A percentile compares a stretch with the other conserved stretches of the same genome.
Evolutionary conservation across 148 eudicot genomes (phyloP).

Genomic region (Rhododendron ovatum): DNA sequence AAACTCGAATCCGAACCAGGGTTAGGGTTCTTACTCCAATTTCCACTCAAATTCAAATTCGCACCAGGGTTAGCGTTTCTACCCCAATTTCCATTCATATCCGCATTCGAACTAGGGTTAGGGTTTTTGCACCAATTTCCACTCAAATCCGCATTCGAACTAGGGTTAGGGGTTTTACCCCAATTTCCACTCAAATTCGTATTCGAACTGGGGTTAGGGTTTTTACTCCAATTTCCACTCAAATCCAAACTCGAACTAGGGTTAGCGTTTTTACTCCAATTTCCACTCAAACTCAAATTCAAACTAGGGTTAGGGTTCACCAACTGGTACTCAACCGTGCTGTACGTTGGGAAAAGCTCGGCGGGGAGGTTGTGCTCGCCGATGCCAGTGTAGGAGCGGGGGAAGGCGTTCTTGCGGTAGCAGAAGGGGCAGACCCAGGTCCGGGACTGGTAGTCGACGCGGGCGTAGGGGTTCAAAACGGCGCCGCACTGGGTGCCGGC

Average conservation of each 20-base stretch:
- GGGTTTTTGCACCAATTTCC: constrained; percentile 18
- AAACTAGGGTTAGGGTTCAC: constrained; percentile 16
- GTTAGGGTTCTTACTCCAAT: constrained; percentile 18
- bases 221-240: constrained; percentile 13
- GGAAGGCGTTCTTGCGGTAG: constrained; percentile 53
- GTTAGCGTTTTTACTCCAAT: constrained; percentile 20
- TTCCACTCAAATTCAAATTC: constrained; percentile 7
- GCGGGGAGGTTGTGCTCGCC: constrained; percentile 85
- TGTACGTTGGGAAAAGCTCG: constrained; percentile 86
- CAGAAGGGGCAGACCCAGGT: constrained; percentile 97
- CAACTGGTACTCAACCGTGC: constrained; percentile 73
- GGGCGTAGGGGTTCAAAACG: constrained; percentile 83
- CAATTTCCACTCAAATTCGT: constrained; percentile 9
- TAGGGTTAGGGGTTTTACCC: constrained; percentile 22
- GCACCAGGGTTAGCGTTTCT: constrained; percentile 15
- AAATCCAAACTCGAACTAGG: constrained; percentile 8
- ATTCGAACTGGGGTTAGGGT: constrained; percentile 11
- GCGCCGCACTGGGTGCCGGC: constrained; percentile 43
- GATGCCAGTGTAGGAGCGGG: constrained; percentile 51
- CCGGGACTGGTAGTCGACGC: constrained; percentile 69
- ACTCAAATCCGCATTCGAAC: constrained; percentile 5
- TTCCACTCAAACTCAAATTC: constrained; percentile 14
- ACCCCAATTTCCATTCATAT: constrained; percentile 15
- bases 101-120: constrained; percentile 6
- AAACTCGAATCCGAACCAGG: constrained; percentile 6